A percentile compares a stretch with the other conserved stretches of the same genome.
Evolutionary conservation across 2,329 filamentous ascomycete species (phyloP).

Genomic region (Dactylellina haptotyla): DNA sequence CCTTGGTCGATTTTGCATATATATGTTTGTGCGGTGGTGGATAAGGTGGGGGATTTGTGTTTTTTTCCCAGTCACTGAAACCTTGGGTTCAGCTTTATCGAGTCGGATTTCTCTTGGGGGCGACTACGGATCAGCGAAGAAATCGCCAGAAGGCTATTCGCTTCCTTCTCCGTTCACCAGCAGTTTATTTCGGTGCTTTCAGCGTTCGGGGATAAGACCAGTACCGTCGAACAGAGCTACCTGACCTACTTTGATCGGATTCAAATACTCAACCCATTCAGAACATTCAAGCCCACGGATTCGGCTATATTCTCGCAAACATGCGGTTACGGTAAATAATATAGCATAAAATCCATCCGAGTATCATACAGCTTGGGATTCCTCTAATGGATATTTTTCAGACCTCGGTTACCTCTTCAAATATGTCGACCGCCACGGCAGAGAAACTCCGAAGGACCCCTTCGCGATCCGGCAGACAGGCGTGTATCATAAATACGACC

Average conservation of each 20-base stretch:
- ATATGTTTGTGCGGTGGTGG: too few species aligned
- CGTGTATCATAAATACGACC: slow-evolving; percentile 49
- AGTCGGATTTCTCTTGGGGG: slow-evolving; percentile 27
- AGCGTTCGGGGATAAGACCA: slow-evolving; percentile 37
- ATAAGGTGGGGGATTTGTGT: too few species aligned
- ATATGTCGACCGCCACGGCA: slow-evolving; percentile 36
- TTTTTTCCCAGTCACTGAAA: not conserved
- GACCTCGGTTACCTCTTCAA: slow-evolving; percentile 45
- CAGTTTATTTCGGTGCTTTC: slow-evolving; percentile 37
- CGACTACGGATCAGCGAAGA: slow-evolving; percentile 37
- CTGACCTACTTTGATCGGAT: slow-evolving; percentile 48
- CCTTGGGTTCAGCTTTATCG: slow-evolving; percentile 32
- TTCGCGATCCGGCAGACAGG: slow-evolving; percentile 41
- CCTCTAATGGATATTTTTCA: not conserved
- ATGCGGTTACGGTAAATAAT: slow-evolving; percentile 38
- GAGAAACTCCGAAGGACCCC: slow-evolving; percentile 11
- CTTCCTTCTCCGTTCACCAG: slow-evolving; percentile 36
- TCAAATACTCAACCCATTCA: slow-evolving; percentile 41
- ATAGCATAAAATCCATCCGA: not conserved
- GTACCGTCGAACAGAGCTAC: slow-evolving; percentile 39
- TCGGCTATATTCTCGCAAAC: slow-evolving; percentile 36
- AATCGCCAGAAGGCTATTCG: slow-evolving; percentile 30
- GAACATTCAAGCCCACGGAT: slow-evolving; percentile 17
- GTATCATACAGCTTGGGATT: too few species aligned
- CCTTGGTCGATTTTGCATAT: too few species aligned